phyloP scores from a whole-genome alignment of 495 filamentous ascomycete genomes.

The Aspergillus biplanus region DNA sequence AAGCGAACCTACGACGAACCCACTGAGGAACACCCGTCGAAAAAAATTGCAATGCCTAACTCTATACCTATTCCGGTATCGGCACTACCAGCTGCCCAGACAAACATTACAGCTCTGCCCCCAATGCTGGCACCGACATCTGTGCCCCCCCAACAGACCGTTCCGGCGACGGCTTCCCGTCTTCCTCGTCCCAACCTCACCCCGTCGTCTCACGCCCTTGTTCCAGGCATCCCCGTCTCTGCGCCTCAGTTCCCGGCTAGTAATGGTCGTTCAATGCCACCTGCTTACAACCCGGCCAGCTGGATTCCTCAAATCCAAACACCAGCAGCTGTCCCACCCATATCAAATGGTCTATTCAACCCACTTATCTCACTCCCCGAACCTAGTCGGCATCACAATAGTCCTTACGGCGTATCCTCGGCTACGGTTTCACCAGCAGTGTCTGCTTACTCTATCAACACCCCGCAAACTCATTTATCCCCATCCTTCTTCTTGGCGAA shows the following conservation, averaged over 20 bases:
- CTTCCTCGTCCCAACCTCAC: constrained; percentile 60
- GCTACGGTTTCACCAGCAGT: constrained; percentile 45
- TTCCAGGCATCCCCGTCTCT: constrained; percentile 32
- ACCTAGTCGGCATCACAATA: constrained; percentile 44
- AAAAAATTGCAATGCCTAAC: constrained; percentile 53
- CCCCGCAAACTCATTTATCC: constrained; percentile 59
- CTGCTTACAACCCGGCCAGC: constrained; percentile 58
- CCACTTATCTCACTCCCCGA: constrained; percentile 56
- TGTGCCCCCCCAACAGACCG: constrained; percentile 37
- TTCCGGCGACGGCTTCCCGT: constrained; percentile 43
- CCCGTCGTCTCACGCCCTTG: constrained; percentile 36
- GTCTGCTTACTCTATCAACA: constrained; percentile 47
- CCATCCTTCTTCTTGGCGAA: constrained; percentile 65
- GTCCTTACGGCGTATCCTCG: constrained; percentile 42
- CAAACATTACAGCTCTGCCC: constrained; percentile 43
- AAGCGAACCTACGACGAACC: constrained; percentile 77
- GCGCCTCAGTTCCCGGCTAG: constrained; percentile 52
- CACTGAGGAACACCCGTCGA: constrained; percentile 66
- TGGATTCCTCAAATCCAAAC: constrained; percentile 54
- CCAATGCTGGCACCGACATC: constrained; percentile 42
- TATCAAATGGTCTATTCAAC: constrained; percentile 49
- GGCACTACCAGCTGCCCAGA: constrained; percentile 34
- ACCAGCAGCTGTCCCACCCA: constrained; percentile 42
- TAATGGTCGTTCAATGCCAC: constrained; percentile 59
- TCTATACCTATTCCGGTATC: constrained; percentile 37